Conservation (phyloP, 1,284 basidiomycete species). For the Trametes sp. region DNA sequence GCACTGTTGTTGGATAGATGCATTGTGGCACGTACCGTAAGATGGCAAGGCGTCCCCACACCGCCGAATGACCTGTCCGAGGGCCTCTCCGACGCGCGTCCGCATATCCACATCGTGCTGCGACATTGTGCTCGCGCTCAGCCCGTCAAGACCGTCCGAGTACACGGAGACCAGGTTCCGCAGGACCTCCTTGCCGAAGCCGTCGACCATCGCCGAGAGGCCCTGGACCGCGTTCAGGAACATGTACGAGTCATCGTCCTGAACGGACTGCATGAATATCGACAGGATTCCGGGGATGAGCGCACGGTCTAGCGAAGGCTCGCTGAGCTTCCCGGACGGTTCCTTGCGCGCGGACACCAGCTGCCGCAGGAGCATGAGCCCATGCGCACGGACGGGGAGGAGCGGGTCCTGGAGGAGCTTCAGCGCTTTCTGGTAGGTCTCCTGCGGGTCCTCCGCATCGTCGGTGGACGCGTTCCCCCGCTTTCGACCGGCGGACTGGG, state of each 20-base stretch:
- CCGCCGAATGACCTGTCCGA: conserved; percentile 80
- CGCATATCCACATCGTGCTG: conserved; percentile 79
- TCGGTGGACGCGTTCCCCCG: conserved; percentile 43
- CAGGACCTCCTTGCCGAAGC: conserved; percentile 79
- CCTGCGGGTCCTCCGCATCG: conserved; percentile 48
- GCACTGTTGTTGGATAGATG: background rate
- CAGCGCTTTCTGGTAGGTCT: conserved; percentile 87
- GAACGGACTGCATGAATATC: conserved; percentile 86
- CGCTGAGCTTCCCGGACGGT: conserved; percentile 30
- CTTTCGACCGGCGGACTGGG: conserved; percentile 42
- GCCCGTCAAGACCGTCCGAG: conserved; percentile 57
- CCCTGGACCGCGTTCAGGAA: conserved; percentile 95
- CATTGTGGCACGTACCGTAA: conserved; percentile 62
- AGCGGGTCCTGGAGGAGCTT: conserved; percentile 91
- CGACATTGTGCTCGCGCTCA: conserved; percentile 55
- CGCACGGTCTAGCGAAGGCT: conserved; percentile 56
- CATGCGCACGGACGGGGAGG: conserved; percentile 95
- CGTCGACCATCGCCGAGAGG: conserved; percentile 82
- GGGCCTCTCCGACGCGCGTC: conserved; percentile 88
- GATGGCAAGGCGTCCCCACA: conserved; percentile 75
- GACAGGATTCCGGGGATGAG: conserved; percentile 86
- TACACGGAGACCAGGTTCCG: conserved; percentile 72
- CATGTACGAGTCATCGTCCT: conserved; percentile 95
- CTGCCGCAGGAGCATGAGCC: conserved; percentile 83
- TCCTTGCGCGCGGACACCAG: conserved; percentile 59